A percentile compares a stretch with the other conserved stretches of the same genome.
phyloP scores from a whole-genome alignment of 306 rosid genomes.

The Acacia crassicarpa region DNA sequence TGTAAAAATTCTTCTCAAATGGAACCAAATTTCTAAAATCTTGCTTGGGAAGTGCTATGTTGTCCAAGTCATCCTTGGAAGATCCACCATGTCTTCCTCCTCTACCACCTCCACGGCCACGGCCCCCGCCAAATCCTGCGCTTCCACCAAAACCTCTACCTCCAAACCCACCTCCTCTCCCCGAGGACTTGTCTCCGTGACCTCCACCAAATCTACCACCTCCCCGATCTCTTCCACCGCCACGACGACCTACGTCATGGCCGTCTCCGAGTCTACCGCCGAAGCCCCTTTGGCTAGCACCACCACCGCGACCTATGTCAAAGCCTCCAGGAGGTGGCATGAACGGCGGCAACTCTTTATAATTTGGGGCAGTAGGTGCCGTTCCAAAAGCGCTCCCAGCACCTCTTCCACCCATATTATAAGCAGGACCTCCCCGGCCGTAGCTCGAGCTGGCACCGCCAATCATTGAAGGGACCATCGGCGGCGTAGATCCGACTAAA shows the following conservation, averaged over 20 bases:
- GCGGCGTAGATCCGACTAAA: conserved; percentile 54
- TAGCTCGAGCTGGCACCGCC: conserved; percentile 33
- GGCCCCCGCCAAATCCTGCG: background rate
- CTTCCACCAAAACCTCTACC: conserved; percentile 38
- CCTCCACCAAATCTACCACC: conserved; percentile 36
- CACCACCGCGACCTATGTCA: conserved; percentile 58
- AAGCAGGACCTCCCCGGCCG: conserved; percentile 52
- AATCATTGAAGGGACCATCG: conserved; percentile 21
- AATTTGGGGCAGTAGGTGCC: conserved; percentile 31
- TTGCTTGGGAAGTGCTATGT: conserved; percentile 70
- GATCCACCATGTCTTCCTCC: conserved; percentile 71
- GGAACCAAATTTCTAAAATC: conserved; percentile 81
- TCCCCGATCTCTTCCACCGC: conserved; percentile 33
- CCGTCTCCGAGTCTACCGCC: conserved; percentile 35
- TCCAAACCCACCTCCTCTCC: conserved; percentile 40
- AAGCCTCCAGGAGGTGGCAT: conserved; percentile 74
- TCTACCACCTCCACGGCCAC: conserved; percentile 36
- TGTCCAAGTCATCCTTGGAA: conserved; percentile 77
- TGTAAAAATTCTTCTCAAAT: conserved; percentile 81
- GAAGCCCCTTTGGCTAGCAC: background rate
- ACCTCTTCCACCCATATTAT: conserved; percentile 35
- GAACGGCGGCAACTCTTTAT: conserved; percentile 50
- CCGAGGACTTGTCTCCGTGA: conserved; percentile 40
- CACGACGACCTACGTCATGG: conserved; percentile 24
- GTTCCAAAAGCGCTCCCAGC: conserved; percentile 40